Percentiles rank a stretch among this genome's conserved stretches.
Conservation (phyloP, 2,329 filamentous ascomycete species). For the Colletotrichum sidae region DNA sequence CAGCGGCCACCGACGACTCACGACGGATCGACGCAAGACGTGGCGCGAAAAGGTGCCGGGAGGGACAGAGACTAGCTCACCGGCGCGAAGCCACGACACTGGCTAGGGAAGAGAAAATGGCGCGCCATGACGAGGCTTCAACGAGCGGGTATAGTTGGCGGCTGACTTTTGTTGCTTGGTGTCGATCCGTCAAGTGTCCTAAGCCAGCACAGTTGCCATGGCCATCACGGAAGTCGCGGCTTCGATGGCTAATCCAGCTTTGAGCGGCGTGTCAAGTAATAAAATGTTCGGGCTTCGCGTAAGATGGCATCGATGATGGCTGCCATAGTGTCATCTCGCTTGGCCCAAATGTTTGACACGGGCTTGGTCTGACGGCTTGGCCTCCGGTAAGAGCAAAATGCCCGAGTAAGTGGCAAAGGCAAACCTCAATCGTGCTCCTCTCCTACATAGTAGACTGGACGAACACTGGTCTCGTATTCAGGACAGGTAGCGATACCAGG, state of each 20-base stretch:
- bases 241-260: no score
- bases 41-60: slow-evolving; percentile 4
- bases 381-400: neutral
- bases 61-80: slow-evolving; percentile 18
- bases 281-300: no score
- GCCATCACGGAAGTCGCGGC: no score
- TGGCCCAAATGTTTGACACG: no score
- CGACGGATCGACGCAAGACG: neutral
- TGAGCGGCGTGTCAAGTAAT: no score
- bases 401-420: neutral
- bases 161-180: no score
- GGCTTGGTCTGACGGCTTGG: no score
- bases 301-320: neutral
- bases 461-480: slow-evolving; percentile 38
- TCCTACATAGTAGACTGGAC: no score
- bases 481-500: slow-evolving; percentile 32
- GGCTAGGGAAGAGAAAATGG: neutral
- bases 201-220: no score
- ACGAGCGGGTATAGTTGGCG: neutral
- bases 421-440: neutral
- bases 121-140: slow-evolving; percentile 7
- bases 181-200: no score
- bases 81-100: neutral
- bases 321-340: no score
- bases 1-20: slow-evolving; percentile 21